Conservation (phyloP, 345 rosid species). For the Gossypium mustelinum region DNA sequence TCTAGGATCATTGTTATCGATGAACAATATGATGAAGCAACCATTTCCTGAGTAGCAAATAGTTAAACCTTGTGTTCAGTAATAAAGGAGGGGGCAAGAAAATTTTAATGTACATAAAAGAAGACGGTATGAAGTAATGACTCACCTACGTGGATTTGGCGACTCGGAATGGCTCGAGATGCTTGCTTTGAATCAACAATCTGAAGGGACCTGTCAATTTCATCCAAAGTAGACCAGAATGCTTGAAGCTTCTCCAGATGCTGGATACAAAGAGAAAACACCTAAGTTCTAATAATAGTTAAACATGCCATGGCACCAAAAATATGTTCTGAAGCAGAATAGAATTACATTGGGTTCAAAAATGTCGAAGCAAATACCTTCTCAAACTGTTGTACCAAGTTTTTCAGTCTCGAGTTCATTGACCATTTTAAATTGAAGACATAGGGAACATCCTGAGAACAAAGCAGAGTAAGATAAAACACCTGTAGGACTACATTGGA, state of each 20-base stretch:
- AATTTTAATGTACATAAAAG: not conserved
- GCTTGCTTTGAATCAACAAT: constrained; percentile 43
- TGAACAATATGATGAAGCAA: constrained; percentile 45
- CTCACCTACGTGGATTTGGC: constrained; percentile 8
- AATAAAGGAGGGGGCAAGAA: not conserved
- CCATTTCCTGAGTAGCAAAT: constrained; percentile 43
- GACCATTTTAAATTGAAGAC: constrained; percentile 62
- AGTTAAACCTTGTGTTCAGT: constrained; percentile 8
- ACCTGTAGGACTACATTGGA: constrained; percentile 1
- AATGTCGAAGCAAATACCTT: constrained; percentile 32
- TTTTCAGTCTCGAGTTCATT: constrained; percentile 53
- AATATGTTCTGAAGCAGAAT: not conserved
- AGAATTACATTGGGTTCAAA: not conserved
- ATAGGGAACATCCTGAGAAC: constrained; percentile 56
- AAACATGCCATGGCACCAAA: not conserved
- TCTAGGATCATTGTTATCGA: constrained; percentile 50
- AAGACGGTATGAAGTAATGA: not conserved
- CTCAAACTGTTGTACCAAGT: constrained; percentile 54
- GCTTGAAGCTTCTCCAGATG: constrained; percentile 50
- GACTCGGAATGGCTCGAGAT: constrained; percentile 33
- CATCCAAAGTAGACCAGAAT: constrained; percentile 73
- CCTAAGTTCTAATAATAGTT: constrained; percentile 24
- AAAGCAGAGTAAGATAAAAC: constrained; percentile 11
- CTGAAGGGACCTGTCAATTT: constrained; percentile 61
- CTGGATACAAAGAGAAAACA: constrained; percentile 33